Base-by-base conservation (phyloP, 805 yeast species). In the Starmerella asiatica region DNA sequence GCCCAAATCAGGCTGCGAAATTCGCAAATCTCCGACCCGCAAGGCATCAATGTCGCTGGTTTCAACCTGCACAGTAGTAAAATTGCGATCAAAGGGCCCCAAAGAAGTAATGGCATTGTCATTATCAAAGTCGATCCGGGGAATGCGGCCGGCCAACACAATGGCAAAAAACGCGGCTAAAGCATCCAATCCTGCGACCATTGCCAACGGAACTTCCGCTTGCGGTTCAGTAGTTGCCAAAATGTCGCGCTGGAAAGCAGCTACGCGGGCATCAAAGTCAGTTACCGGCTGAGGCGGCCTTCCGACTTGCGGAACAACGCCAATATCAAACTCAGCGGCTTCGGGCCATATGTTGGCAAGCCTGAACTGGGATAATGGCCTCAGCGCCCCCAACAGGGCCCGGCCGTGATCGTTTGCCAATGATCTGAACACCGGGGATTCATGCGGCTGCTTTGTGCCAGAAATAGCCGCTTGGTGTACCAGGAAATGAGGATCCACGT, bases 381-480 rank as follows among this genome's bases (percentile, higher is more conserved):
- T 21, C 33, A 38, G 18, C 9, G 44, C 38, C 18, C 49, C 50
- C 4, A 46, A 34, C 32, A 52, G 35, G 3, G 47, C 47, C 8
- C 42, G 40, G 4, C 83, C 81, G 54, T 73, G 75, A 18, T 86
- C 91, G 24, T 80, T 73, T 48, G 79, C 75, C 34, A 74, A 73
- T 37, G 84, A 78, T 46, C 91, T 69, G 57, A 80, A 76, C 9
- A 80, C 64, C 0, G 94, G 86, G 14, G 86, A 71, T 56, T 85
- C 93, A 36, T 70, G 65, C 4, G 65, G 63, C 32, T 68, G 64
- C n/a, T 93, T 65, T 1, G 82, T 76, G 5, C 75, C 60, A 2
- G 79, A 71, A 26, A 78, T 59, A 17, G 75, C 66, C 1, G 93
- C 70, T 57, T 85, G 95, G 49, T 73, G 49, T 16, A 42, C 30